These are phyloP conservation scores for Vaccinium corymbosum DNA, from an alignment of 148 eudicot genomes.

Conservation along the genomic window DNA sequence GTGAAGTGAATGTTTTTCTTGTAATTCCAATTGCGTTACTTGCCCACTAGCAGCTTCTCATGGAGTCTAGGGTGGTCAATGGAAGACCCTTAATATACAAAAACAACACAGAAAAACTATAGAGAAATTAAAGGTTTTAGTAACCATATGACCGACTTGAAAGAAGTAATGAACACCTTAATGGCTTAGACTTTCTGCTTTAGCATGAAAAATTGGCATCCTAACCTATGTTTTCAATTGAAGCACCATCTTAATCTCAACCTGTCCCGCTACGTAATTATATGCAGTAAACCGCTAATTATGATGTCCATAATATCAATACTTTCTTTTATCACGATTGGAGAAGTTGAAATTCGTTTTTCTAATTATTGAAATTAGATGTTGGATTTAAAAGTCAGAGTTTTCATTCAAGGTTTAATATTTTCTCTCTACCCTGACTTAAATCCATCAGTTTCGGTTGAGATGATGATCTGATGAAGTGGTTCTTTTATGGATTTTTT, in stretches of 20 bases:
- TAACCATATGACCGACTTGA: not conserved
- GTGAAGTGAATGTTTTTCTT: not conserved
- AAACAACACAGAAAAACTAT: not conserved
- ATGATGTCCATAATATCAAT: not conserved
- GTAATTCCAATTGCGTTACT: not conserved
- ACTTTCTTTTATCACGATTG: not conserved
- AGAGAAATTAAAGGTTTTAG: not conserved
- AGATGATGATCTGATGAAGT: not conserved
- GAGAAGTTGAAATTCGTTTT: not conserved
- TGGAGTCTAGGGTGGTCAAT: not conserved
- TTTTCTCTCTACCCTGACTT: not conserved
- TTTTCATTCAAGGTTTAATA: not conserved
- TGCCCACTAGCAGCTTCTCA: not conserved
- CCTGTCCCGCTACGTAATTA: not conserved
- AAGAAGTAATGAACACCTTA: not conserved
- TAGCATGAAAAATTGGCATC: not conserved
- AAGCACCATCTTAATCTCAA: not conserved
- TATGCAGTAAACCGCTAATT: not conserved
- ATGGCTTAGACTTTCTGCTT: not conserved
- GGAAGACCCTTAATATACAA: not conserved
- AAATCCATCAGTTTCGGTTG: not conserved
- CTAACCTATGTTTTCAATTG: not conserved
- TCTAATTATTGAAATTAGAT: not conserved
- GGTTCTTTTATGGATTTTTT: not conserved
- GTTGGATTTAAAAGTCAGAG: not conserved